Base-by-base conservation (phyloP, 257 asterid species). In the Phtheirospermum japonicum region DNA sequence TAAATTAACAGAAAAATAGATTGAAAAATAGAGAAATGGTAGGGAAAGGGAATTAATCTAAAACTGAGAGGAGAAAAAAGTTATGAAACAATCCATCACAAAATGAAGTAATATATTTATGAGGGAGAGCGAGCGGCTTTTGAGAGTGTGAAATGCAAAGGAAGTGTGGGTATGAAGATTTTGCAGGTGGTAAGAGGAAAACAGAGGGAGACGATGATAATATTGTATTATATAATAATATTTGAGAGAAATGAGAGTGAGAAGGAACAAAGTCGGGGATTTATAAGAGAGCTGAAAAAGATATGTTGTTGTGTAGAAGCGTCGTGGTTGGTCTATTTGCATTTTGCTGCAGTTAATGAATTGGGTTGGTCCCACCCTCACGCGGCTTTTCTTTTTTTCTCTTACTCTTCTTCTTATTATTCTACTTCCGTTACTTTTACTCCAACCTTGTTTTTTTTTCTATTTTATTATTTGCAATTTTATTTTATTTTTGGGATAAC, bases 121-220 rank as follows among this genome's bases (percentile, higher is more conserved):
- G 64, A 28, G 14, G 20, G 85, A 66, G 92, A 78, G 95, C 87
- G 95, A 84, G 95, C 87, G 87, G 94, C 75, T 67, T 63, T 5
- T 2, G 5, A 34, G 52, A 51, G 52, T 42, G 34, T 28, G 32
- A 53, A 64, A 63, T 40, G 53, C 40, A 68, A 59, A 39, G 9
- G 56, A 64, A 48, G 9, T 48, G 10, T 48, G 8, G 26, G 2
- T 42, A 12, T 42, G n/a, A 42, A 42, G 20, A 16, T 17, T 18
- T 34, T 6, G 9, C n/a, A n/a, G n/a, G n/a, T n/a, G n/a, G n/a
- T n/a, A n/a, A n/a, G 55, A 14, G 57, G 40, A 34, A 34, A 32
- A 17, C 28, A 68, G 12, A 54, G 11, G 23, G 6, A 7, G 61
- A n/a, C 14, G 0, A n/a, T 10, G 17, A 39, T 9, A 9, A 6